These are phyloP conservation scores for Phoma sp. DNA, from an alignment of 2,329 filamentous ascomycete genomes.

Conservation along the genomic window DNA sequence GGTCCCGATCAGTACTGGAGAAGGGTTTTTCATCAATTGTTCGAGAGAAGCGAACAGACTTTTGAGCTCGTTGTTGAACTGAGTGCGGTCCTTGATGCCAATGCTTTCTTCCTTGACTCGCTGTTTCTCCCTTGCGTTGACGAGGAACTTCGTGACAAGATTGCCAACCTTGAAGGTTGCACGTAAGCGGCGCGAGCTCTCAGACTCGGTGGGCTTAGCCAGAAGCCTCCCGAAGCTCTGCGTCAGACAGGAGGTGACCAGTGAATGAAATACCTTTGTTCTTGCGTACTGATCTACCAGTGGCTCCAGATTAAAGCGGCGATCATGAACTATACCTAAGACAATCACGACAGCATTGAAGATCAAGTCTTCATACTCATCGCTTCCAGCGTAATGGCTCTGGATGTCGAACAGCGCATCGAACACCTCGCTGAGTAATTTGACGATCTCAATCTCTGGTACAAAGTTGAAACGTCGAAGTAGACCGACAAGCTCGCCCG, in stretches of 20 bases:
- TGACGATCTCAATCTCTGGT: constrained; percentile 96
- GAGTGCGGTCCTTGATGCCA: constrained; percentile 76
- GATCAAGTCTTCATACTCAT: constrained; percentile 90
- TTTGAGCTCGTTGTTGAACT: constrained; percentile 83
- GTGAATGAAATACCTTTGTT: constrained; percentile 88
- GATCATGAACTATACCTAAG: constrained; percentile 90
- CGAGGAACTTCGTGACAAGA: constrained; percentile 93
- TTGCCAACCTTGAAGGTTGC: constrained; percentile 94
- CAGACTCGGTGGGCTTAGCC: constrained; percentile 80
- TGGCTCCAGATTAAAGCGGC: constrained; percentile 88
- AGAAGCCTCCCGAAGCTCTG: constrained; percentile 85
- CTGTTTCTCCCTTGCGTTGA: constrained; percentile 85
- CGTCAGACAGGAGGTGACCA: constrained; percentile 86
- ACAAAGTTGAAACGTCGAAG: constrained; percentile 89
- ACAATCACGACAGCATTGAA: constrained; percentile 91
- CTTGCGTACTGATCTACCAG: constrained; percentile 92
- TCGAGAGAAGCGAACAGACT: constrained; percentile 91
- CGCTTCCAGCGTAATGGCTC: constrained; percentile 87
- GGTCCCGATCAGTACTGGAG: constrained; percentile 86
- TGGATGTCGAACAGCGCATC: constrained; percentile 90
- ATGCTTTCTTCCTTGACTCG: constrained; percentile 87
- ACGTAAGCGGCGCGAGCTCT: constrained; percentile 82
- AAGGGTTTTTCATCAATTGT: constrained; percentile 83
- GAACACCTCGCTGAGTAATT: constrained; percentile 86
- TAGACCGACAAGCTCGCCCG: constrained; percentile 73